phyloP scores from a whole-genome alignment of 768 basidiomycete genomes.

The Boletus barrowsii region DNA sequence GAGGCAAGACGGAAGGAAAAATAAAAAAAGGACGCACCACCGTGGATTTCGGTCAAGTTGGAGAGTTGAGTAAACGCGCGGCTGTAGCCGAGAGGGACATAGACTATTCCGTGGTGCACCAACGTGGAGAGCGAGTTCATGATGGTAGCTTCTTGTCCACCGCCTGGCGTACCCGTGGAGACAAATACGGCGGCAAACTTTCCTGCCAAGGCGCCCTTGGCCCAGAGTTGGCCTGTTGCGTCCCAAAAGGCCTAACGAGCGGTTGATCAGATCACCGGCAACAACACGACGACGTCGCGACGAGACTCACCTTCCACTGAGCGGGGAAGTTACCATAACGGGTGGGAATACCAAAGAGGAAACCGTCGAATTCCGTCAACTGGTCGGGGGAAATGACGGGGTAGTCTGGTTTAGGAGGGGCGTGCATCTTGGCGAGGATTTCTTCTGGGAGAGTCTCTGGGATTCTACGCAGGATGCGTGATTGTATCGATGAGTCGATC shows the following conservation, averaged over 20 bases:
- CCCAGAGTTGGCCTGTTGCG: conserved; percentile 66
- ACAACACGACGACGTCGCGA: no score
- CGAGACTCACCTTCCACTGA: conserved; percentile 68
- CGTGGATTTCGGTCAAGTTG: conserved; percentile 49
- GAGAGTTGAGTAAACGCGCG: conserved; percentile 39
- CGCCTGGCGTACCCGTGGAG: conserved; percentile 68
- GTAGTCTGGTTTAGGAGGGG: conserved; percentile 68
- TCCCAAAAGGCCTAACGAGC: conserved; percentile 68
- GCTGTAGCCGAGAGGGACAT: conserved; percentile 69
- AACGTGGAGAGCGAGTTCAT: conserved; percentile 54
- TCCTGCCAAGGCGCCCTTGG: conserved; percentile 56
- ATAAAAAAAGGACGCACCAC: conserved; percentile 42
- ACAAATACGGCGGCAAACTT: conserved; percentile 78
- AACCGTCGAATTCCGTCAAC: conserved; percentile 60
- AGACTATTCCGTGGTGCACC: conserved; percentile 72
- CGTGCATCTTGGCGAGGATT: conserved; percentile 64
- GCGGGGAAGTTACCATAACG: conserved; percentile 80
- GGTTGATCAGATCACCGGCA: no score
- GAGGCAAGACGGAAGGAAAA: no score
- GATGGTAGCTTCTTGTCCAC: conserved; percentile 70
- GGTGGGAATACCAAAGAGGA: conserved; percentile 74
- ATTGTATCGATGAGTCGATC: neutral
- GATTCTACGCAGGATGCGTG: conserved; percentile 44
- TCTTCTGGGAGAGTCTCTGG: conserved; percentile 75
- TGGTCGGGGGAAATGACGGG: conserved; percentile 58